phyloP scores from a whole-genome alignment of 2,329 filamentous ascomycete species.

The Penicillium sp. region DNA sequence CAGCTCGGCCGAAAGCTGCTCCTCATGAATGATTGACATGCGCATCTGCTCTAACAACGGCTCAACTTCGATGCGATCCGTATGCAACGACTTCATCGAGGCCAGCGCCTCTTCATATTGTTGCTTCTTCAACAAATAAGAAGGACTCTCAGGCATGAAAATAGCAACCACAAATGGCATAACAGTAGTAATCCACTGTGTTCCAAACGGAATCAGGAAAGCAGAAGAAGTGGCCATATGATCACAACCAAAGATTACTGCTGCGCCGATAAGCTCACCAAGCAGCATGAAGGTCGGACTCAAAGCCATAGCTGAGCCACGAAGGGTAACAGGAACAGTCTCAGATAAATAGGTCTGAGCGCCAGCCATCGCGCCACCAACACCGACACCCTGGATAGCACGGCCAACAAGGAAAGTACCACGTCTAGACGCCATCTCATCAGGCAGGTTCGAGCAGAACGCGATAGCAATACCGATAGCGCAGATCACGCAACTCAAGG shows the following conservation, averaged over 20 bases:
- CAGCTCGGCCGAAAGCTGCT: constrained; percentile 41
- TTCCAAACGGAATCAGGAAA: constrained; percentile 32
- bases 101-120: constrained; percentile 37
- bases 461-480: constrained; percentile 39
- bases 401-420: constrained; percentile 48
- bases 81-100: constrained; percentile 53
- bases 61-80: constrained; percentile 36
- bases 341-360: constrained; percentile 54
- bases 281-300: constrained; percentile 52
- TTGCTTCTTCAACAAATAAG: constrained; percentile 49
- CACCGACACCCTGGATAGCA: constrained; percentile 47
- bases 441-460: constrained; percentile 33
- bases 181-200: constrained; percentile 32
- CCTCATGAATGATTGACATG: constrained; percentile 49
- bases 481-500: constrained; percentile 38
- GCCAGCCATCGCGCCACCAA: constrained; percentile 48
- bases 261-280: constrained; percentile 50
- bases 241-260: constrained; percentile 41
- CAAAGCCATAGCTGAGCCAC: constrained; percentile 51
- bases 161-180: constrained; percentile 46
- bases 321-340: constrained; percentile 47
- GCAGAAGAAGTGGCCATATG: constrained; percentile 22
- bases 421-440: constrained; percentile 30
- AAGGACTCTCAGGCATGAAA: constrained; percentile 53
- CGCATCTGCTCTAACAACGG: constrained; percentile 35